Conservation (phyloP, 345 rosid species). For the Erucastrum elatum region DNA sequence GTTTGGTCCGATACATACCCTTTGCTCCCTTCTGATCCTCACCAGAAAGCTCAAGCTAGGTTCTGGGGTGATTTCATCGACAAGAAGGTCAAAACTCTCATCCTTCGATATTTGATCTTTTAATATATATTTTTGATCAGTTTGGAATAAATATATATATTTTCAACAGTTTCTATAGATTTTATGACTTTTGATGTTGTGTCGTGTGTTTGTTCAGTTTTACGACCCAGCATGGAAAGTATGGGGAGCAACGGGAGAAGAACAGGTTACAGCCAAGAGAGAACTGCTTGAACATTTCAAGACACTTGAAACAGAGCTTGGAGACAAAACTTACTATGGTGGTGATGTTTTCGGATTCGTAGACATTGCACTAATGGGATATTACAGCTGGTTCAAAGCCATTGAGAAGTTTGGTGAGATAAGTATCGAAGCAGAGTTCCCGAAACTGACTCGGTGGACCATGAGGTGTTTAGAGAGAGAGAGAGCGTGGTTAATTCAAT, state of each 20-base stretch:
- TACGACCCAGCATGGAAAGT: slow-evolving; percentile 29
- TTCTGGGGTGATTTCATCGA: slow-evolving; percentile 4
- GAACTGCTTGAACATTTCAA: slow-evolving; percentile 56
- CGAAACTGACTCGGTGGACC: slow-evolving; percentile 53
- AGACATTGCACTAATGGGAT: slow-evolving; percentile 36
- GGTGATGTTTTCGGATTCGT: slow-evolving; percentile 54
- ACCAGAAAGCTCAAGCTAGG: slow-evolving; percentile 8
- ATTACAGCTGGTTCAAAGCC: slow-evolving; percentile 51
- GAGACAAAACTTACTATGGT: slow-evolving; percentile 55
- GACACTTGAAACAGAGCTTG: slow-evolving; percentile 43
- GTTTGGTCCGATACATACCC: neutral
- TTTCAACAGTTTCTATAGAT: neutral
- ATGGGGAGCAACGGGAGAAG: slow-evolving; percentile 51
- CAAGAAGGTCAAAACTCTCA: slow-evolving; percentile 2
- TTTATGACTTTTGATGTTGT: neutral
- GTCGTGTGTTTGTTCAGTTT: neutral
- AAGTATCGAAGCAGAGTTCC: slow-evolving; percentile 47
- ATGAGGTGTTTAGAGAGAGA: neutral
- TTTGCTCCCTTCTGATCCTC: neutral
- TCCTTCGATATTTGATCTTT: neutral
- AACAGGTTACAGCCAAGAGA: slow-evolving; percentile 40
- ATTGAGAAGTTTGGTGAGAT: slow-evolving; percentile 54
- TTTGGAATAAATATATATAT: neutral
- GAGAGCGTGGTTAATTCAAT: slow-evolving; percentile 35
- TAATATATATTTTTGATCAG: neutral